Conservation (phyloP, 192 early-diverging fungal genomes). For the Linnemannia zychae region DNA sequence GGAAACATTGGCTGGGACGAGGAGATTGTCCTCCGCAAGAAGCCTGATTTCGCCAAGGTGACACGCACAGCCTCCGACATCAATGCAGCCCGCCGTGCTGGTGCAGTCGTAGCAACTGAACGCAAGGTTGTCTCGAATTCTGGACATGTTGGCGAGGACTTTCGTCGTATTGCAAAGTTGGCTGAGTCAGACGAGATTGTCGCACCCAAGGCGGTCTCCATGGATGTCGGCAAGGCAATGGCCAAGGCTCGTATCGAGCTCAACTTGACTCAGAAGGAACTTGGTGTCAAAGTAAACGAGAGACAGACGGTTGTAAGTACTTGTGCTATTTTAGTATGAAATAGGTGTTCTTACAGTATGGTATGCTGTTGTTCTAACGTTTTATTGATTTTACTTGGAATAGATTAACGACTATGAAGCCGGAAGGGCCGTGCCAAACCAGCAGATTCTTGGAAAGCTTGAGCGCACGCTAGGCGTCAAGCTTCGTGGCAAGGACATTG, state of each 20-base stretch:
- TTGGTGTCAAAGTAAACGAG: conserved; percentile 89
- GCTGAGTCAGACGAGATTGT: conserved; percentile 88
- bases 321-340: not conserved
- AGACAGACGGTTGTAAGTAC: conserved; percentile 79
- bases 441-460: conserved; percentile 87
- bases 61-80: conserved; percentile 70
- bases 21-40: conserved; percentile 83
- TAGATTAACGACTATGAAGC: conserved; percentile 89
- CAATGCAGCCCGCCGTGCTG: conserved; percentile 78
- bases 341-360: not conserved
- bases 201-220: conserved; percentile 70
- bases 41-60: conserved; percentile 66
- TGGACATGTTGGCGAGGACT: conserved; percentile 70
- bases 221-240: conserved; percentile 85
- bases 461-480: conserved; percentile 90
- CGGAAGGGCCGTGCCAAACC: conserved; percentile 87
- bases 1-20: conserved; percentile 73
- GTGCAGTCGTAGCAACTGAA: conserved; percentile 76
- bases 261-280: conserved; percentile 87
- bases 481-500: conserved; percentile 82
- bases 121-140: conserved; percentile 76
- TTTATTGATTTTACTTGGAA: not conserved
- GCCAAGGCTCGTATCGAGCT: conserved; percentile 81
- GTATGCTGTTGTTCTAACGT: not conserved
- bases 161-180: conserved; percentile 82